Conservation (phyloP, 257 asterid genomes). For the Plantago elongata region DNA sequence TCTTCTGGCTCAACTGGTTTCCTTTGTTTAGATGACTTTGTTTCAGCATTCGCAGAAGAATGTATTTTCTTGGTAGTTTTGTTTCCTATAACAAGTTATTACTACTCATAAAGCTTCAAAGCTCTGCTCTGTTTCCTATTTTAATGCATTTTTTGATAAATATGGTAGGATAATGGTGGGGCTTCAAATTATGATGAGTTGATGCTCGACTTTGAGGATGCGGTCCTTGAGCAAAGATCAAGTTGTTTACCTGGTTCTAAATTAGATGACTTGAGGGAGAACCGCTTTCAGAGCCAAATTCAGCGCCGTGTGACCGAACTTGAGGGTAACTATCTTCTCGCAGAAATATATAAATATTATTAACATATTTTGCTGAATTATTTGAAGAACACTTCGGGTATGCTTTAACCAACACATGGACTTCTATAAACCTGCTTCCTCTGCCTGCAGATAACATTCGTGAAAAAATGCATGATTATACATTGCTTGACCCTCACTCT, state of each 20-base stretch:
- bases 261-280: slow-evolving; percentile 56
- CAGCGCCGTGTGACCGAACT: slow-evolving; percentile 72
- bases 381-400: neutral
- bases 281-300: slow-evolving; percentile 56
- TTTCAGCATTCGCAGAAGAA: neutral
- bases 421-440: no score
- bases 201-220: slow-evolving; percentile 90
- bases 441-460: no score
- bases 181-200: slow-evolving; percentile 62
- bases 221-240: slow-evolving; percentile 57
- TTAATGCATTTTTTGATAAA: slow-evolving; percentile 10
- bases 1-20: neutral
- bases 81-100: neutral
- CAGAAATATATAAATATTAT: slow-evolving; percentile 3
- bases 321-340: slow-evolving; percentile 57
- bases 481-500: no score
- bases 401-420: neutral
- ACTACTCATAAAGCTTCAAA: no score
- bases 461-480: no score
- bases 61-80: neutral
- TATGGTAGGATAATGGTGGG: slow-evolving; percentile 47
- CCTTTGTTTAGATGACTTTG: slow-evolving; percentile 3
- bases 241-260: slow-evolving; percentile 56
- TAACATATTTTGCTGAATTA: neutral
- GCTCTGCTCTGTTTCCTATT: no score